phyloP scores from a whole-genome alignment of 2,329 filamentous ascomycete genomes.

The Seiridium unicorne region DNA sequence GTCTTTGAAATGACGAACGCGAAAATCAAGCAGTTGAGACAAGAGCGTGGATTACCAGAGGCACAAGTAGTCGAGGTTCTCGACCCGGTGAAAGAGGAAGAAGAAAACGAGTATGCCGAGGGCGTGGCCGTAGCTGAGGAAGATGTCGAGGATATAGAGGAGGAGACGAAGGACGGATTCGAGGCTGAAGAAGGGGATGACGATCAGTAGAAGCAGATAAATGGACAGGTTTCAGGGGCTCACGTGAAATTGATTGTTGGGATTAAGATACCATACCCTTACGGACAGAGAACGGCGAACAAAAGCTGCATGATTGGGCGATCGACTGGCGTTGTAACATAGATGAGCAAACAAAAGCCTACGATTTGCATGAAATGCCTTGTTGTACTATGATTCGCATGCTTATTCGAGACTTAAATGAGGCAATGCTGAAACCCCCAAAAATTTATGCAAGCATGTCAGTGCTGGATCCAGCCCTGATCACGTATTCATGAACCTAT shows the following conservation, averaged over 20 bases:
- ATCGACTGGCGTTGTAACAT: neutral
- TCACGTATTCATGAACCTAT: no score
- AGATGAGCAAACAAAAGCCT: neutral
- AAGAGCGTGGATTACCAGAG: constrained; percentile 31
- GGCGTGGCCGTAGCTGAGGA: neutral
- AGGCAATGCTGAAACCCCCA: no score
- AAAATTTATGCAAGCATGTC: no score
- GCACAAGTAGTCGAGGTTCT: constrained; percentile 12
- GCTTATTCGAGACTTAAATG: no score
- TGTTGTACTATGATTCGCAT: no score
- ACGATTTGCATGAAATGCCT: no score
- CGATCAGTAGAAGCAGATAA: neutral
- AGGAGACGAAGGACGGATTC: constrained; percentile 1
- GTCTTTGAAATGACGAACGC: constrained; percentile 92
- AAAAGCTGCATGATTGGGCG: neutral
- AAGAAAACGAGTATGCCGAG: constrained; percentile 14
- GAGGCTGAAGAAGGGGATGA: constrained; percentile 6
- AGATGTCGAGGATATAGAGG: constrained; percentile 4
- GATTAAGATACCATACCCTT: neutral
- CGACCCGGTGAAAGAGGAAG: constrained; percentile 29
- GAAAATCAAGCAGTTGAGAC: constrained; percentile 47
- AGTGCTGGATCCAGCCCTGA: no score
- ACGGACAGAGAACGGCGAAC: neutral
- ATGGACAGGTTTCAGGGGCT: neutral
- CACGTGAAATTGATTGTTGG: neutral